These are phyloP conservation scores for Penicillium paradoxum DNA, from an alignment of 495 filamentous ascomycete genomes.

Conservation along the genomic window DNA sequence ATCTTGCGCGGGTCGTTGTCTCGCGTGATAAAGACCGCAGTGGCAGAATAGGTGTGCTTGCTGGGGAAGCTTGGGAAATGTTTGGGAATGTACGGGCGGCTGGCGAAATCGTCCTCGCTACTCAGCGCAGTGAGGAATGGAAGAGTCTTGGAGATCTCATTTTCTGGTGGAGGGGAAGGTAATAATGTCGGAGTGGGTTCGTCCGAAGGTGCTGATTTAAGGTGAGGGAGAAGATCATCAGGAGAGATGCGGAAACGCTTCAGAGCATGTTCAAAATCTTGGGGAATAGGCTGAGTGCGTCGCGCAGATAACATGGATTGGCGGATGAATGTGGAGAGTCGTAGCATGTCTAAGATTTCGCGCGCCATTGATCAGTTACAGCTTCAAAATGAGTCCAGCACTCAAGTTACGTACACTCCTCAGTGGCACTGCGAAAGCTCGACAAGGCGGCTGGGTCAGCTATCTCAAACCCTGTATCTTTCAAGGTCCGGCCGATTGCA, in stretches of 20 bases:
- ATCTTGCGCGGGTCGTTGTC: constrained; percentile 67
- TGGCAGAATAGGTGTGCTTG: constrained; percentile 67
- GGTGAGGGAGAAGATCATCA: constrained; percentile 37
- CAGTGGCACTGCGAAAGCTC: constrained; percentile 49
- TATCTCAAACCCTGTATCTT: constrained; percentile 53
- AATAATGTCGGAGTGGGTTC: constrained; percentile 32
- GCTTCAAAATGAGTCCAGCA: neutral
- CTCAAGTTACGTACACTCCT: constrained; percentile 55
- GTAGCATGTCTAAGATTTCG: constrained; percentile 48
- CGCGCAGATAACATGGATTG: constrained; percentile 58
- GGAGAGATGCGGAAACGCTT: constrained; percentile 28
- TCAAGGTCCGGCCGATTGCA: constrained; percentile 50
- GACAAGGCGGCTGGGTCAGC: constrained; percentile 56
- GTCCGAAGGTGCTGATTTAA: constrained; percentile 33
- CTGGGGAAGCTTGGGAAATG: constrained; percentile 68
- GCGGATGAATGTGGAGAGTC: constrained; percentile 51
- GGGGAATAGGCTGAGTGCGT: constrained; percentile 56
- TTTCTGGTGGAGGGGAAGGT: constrained; percentile 43
- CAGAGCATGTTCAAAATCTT: constrained; percentile 66
- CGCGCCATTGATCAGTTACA: constrained; percentile 15
- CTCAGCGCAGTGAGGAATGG: constrained; percentile 53
- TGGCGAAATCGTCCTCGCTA: constrained; percentile 44
- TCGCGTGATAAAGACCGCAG: constrained; percentile 59
- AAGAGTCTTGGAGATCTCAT: constrained; percentile 34
- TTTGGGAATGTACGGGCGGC: constrained; percentile 54